Evolutionary conservation across 2,329 filamentous ascomycete genomes (phyloP).

Genomic region (Clarireedia homoeocarpa): DNA sequence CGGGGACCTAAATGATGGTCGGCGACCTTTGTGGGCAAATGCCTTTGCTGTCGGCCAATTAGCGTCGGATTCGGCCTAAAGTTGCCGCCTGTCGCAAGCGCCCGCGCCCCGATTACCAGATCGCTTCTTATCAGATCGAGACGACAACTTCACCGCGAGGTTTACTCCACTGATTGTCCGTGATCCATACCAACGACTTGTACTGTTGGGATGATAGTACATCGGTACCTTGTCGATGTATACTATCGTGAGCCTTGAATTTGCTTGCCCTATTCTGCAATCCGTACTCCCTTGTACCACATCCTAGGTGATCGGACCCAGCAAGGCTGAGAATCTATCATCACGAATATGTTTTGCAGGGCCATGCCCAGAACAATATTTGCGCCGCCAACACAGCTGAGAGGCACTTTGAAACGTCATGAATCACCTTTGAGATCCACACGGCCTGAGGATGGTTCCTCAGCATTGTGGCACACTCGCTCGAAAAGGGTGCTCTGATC

Average conservation of each 20-base stretch:
- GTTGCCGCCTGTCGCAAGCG: constrained; percentile 6
- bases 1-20: constrained; percentile 7
- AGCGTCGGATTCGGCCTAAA: background rate
- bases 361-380: background rate
- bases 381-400: constrained; percentile 7
- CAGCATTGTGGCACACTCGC: constrained; percentile 3
- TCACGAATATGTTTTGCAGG: background rate
- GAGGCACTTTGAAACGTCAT: constrained; percentile 6
- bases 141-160: background rate
- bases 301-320: constrained; percentile 2
- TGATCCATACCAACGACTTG: background rate
- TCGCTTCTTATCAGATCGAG: background rate
- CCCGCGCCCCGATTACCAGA: background rate
- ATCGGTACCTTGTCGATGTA: background rate
- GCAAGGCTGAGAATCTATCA: constrained; percentile 8
- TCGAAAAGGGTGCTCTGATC: constrained; percentile 4
- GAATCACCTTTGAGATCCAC: constrained; percentile 1
- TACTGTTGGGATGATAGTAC: background rate
- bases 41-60: constrained; percentile 8
- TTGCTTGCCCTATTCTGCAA: background rate
- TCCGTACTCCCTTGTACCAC: constrained; percentile 5
- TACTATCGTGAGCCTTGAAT: background rate
- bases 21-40: constrained; percentile 8
- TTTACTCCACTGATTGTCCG: background rate
- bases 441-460: constrained; percentile 4